Evolutionary conservation across 331 rosid species (phyloP).

Genomic region (Malus hybrid): DNA sequence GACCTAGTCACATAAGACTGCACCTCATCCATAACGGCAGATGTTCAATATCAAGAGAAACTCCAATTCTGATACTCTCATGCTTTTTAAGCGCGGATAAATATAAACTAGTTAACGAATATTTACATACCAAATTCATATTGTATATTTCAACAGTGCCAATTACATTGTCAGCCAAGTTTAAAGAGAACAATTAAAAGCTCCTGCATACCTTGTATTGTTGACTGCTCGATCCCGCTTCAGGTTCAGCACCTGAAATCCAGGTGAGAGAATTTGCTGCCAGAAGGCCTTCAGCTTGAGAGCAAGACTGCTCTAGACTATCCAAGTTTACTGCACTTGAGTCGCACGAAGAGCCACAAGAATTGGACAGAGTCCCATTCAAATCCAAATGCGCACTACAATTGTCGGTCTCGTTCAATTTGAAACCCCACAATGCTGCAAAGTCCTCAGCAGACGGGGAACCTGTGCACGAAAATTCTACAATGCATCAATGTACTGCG

Average conservation of each 20-base stretch:
- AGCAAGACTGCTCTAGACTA: conserved; percentile 12
- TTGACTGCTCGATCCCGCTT: conserved; percentile 37
- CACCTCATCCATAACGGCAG: not conserved
- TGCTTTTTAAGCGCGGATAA: not conserved
- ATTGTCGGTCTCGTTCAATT: conserved; percentile 36
- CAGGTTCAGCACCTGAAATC: conserved; percentile 10
- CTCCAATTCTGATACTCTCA: not conserved
- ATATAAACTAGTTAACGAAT: not conserved
- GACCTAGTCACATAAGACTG: not conserved
- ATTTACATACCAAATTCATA: not conserved
- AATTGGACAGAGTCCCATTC: conserved; percentile 31
- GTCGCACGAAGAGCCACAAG: conserved; percentile 34
- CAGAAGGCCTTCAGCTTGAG: conserved; percentile 11
- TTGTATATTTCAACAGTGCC: not conserved
- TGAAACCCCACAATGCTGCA: conserved; percentile 72
- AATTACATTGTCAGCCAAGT: not conserved
- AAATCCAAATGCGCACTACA: conserved; percentile 15
- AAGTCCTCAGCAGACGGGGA: conserved; percentile 76
- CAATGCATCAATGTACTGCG: not conserved
- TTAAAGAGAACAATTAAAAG: not conserved
- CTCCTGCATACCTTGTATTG: conserved; percentile 41
- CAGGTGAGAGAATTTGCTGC: not conserved
- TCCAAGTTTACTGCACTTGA: conserved; percentile 15
- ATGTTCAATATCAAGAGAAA: not conserved
- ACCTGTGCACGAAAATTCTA: conserved; percentile 18